Conservation (phyloP, 805 yeast species). For the Yamadazyma paraphyllophila region DNA sequence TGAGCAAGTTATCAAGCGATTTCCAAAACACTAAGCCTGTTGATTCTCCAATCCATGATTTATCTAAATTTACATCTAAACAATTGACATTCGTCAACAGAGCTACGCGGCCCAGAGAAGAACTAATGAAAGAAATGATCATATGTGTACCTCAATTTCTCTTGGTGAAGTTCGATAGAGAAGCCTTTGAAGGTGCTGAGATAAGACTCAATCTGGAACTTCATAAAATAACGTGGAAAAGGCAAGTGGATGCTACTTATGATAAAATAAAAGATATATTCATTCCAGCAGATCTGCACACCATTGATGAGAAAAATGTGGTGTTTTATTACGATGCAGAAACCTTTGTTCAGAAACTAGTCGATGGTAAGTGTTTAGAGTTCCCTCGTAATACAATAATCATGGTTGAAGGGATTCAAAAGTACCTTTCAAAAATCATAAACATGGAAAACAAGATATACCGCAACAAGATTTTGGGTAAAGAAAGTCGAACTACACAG, state of each 20-base stretch:
- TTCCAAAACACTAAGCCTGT: background rate
- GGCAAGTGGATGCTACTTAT: constrained; percentile 50
- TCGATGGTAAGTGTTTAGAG: background rate
- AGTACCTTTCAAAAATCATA: constrained; percentile 42
- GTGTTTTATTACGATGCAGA: constrained; percentile 48
- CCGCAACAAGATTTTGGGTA: constrained; percentile 13
- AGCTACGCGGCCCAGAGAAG: constrained; percentile 45
- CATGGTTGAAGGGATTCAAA: constrained; percentile 46
- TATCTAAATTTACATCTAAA: constrained; percentile 21
- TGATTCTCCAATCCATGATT: constrained; percentile 4
- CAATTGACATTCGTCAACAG: constrained; percentile 36
- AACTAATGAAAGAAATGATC: constrained; percentile 49
- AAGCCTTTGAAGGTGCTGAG: constrained; percentile 4
- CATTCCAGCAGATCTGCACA: constrained; percentile 46
- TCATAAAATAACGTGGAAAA: constrained; percentile 49
- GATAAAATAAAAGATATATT: constrained; percentile 49
- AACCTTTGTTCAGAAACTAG: constrained; percentile 31
- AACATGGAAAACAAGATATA: constrained; percentile 45
- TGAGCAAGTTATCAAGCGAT: background rate
- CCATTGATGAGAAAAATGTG: constrained; percentile 42
- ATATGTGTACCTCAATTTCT: constrained; percentile 36
- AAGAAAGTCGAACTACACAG: background rate
- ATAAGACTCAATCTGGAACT: background rate
- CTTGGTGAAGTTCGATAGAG: constrained; percentile 25
- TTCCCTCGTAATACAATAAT: background rate